A percentile compares a stretch with the other conserved stretches of the same genome.
phyloP scores from a whole-genome alignment of 331 rosid genomes.

The Malus hybrid region DNA sequence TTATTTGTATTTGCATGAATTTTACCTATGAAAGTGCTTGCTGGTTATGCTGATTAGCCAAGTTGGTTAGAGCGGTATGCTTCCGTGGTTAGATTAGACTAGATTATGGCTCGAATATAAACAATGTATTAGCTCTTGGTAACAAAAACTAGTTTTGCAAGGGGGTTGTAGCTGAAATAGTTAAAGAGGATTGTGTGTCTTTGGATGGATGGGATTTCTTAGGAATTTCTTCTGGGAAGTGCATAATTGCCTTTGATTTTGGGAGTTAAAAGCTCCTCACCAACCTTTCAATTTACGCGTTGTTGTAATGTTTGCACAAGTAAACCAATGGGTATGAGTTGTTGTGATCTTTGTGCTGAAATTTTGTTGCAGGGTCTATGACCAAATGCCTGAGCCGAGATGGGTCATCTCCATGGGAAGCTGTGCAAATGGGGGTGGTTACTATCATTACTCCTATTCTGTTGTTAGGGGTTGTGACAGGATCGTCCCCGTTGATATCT shows the following conservation, averaged over 20 bases:
- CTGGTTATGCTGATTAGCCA: background rate
- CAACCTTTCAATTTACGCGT: background rate
- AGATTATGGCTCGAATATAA: background rate
- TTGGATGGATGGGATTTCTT: background rate
- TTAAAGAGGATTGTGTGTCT: background rate
- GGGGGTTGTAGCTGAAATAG: background rate
- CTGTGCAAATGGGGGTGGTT: slow-evolving; percentile 99
- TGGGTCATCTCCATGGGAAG: slow-evolving; percentile 99
- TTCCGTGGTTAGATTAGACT: background rate
- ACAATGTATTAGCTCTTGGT: background rate
- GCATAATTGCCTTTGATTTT: background rate
- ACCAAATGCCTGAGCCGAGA: slow-evolving; percentile 98
- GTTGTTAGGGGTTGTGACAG: slow-evolving; percentile 96
- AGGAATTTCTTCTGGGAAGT: background rate
- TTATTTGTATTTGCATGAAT: background rate
- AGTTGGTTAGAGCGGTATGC: background rate
- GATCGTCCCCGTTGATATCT: slow-evolving; percentile 93
- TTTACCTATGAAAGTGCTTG: background rate
- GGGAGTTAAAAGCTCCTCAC: background rate
- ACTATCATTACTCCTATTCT: slow-evolving; percentile 93
- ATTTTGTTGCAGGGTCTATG: slow-evolving; percentile 69
- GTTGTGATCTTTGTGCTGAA: background rate
- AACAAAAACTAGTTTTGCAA: background rate
- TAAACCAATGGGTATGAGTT: background rate
- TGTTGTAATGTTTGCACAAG: background rate